phyloP scores from a whole-genome alignment of 2,329 filamentous ascomycete genomes.

The Anthostomella pinea region DNA sequence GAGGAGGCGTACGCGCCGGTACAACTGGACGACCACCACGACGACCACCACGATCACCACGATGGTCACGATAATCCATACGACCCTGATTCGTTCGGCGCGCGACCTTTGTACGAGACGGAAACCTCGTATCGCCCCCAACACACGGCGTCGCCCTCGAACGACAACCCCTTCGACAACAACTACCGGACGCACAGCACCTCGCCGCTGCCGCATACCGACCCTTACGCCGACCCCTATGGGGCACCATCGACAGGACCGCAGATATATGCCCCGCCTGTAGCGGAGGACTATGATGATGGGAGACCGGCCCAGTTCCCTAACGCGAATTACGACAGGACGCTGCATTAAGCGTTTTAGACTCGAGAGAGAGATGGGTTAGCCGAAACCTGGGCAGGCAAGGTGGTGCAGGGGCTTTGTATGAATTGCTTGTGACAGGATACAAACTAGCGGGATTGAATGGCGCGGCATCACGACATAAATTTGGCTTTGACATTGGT shows the following conservation, averaged over 20 bases:
- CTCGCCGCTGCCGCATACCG: slow-evolving; percentile 27
- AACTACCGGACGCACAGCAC: slow-evolving; percentile 42
- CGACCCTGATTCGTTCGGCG: slow-evolving; percentile 32
- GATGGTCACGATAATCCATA: slow-evolving; percentile 31
- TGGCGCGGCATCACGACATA: too few relatives aligned
- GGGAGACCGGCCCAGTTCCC: slow-evolving; percentile 53
- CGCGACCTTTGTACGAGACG: slow-evolving; percentile 44
- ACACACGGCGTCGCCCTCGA: slow-evolving; percentile 32
- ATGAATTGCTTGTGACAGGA: slow-evolving; percentile 10
- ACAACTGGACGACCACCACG: slow-evolving; percentile 52
- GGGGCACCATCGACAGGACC: slow-evolving; percentile 22
- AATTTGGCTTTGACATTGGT: slow-evolving; percentile 7
- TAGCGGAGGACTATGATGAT: slow-evolving; percentile 44
- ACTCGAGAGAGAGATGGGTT: too few relatives aligned
- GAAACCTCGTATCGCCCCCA: slow-evolving; percentile 47
- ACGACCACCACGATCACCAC: slow-evolving; percentile 40
- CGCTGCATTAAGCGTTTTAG: slow-evolving; percentile 36
- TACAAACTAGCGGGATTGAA: too few relatives aligned
- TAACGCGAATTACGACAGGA: slow-evolving; percentile 54
- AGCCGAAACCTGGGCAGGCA: slow-evolving; percentile 6
- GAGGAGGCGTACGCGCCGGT: slow-evolving; percentile 64
- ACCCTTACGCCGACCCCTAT: slow-evolving; percentile 29
- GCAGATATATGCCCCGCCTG: slow-evolving; percentile 38
- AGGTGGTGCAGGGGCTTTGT: slow-evolving; percentile 6
- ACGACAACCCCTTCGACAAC: slow-evolving; percentile 38